These are phyloP conservation scores for Daedaleopsis sinensis DNA, from an alignment of 768 basidiomycete species.

Conservation along the genomic window DNA sequence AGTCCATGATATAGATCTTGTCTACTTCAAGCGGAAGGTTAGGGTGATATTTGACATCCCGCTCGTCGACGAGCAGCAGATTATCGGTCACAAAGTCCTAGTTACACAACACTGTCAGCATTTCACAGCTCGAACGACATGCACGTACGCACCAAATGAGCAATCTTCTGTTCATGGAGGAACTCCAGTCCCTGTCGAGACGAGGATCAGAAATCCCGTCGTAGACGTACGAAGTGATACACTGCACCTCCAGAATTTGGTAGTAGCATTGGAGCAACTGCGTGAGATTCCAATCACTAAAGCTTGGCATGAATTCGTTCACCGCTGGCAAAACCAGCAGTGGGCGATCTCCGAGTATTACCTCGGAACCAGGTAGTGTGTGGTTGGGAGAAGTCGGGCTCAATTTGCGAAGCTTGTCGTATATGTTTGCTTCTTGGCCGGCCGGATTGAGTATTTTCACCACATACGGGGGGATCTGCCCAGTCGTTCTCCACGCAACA, in stretches of 20 bases:
- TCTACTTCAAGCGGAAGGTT: not conserved
- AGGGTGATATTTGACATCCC: not conserved
- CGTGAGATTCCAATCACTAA: not conserved
- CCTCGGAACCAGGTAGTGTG: not conserved
- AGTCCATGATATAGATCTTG: conserved; percentile 9
- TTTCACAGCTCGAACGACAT: not conserved
- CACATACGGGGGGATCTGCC: not conserved
- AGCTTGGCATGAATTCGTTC: not conserved
- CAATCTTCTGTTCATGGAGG: not conserved
- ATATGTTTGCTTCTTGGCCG: not conserved
- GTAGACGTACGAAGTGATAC: not conserved
- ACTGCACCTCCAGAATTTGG: conserved; percentile 1
- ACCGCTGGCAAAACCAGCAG: not conserved
- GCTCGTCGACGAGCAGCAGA: not conserved
- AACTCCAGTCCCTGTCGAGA: conserved; percentile 4
- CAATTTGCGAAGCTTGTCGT: not conserved
- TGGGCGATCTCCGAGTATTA: not conserved
- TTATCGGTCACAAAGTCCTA: not conserved
- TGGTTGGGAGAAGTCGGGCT: not conserved
- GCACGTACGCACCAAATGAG: not conserved
- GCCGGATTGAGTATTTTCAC: not conserved
- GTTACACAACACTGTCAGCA: not conserved
- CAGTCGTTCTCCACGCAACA: not conserved
- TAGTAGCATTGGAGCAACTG: not conserved
- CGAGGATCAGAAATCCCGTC: not conserved